Conservation (phyloP, 352 stramenopile genomes). For the Phytophthora constricta region DNA sequence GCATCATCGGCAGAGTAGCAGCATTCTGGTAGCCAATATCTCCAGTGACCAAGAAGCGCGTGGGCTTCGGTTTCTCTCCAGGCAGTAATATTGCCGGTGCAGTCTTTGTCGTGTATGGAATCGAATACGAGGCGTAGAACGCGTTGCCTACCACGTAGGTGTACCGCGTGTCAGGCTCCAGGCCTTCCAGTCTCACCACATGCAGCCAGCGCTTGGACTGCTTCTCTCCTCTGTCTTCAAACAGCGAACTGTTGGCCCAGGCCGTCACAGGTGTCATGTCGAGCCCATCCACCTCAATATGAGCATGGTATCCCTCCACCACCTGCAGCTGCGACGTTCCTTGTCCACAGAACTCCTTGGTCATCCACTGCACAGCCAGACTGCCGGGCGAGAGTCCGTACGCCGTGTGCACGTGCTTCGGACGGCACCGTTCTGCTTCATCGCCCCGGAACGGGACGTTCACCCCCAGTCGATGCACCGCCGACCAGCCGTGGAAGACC, state of each 20-base stretch:
- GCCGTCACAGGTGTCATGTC: slow-evolving; percentile 46
- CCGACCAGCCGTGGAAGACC: slow-evolving; percentile 81
- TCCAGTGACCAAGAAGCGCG: slow-evolving; percentile 80
- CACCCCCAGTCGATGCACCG: slow-evolving; percentile 59
- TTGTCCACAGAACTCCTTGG: slow-evolving; percentile 57
- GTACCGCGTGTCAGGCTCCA: slow-evolving; percentile 74
- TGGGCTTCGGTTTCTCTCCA: slow-evolving; percentile 44
- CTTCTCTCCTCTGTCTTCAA: slow-evolving; percentile 70
- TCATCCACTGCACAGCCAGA: slow-evolving; percentile 84
- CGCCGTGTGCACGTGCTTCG: slow-evolving; percentile 85
- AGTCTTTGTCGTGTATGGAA: slow-evolving; percentile 82
- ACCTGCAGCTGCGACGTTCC: slow-evolving; percentile 61
- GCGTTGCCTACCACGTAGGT: slow-evolving; percentile 87
- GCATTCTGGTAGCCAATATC: slow-evolving; percentile 92
- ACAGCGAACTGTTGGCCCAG: slow-evolving; percentile 65
- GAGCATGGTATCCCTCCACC: slow-evolving; percentile 59
- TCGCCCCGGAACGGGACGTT: slow-evolving; percentile 52
- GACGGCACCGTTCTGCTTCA: slow-evolving; percentile 60
- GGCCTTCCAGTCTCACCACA: slow-evolving; percentile 63
- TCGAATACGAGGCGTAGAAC: slow-evolving; percentile 74
- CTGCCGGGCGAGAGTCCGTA: slow-evolving; percentile 65
- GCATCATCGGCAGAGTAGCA: slow-evolving; percentile 88
- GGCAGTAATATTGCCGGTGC: slow-evolving; percentile 36
- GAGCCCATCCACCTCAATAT: slow-evolving; percentile 44
- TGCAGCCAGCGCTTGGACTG: slow-evolving; percentile 71